Conservation (phyloP, 75 land plant species). For the Cupressus sempervirens region DNA sequence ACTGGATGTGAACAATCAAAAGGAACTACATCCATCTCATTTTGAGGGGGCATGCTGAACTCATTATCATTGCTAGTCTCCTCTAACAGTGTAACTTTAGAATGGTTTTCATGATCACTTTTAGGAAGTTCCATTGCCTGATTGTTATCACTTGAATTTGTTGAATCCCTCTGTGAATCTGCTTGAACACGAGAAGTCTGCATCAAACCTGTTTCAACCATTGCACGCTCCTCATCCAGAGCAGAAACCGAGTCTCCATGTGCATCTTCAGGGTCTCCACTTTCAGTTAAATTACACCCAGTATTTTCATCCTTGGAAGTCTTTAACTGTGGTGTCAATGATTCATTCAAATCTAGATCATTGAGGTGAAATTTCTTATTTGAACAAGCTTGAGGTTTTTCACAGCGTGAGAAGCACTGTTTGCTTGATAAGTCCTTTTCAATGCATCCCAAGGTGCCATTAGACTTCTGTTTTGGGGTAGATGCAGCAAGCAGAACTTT, state of each 20-base stretch:
- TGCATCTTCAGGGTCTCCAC: slow-evolving; percentile 12
- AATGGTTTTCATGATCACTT: slow-evolving; percentile 21
- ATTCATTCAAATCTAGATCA: slow-evolving; percentile 9
- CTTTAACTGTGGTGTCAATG: slow-evolving; percentile 15
- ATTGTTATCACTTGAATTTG: slow-evolving; percentile 27
- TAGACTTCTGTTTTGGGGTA: slow-evolving; percentile 8
- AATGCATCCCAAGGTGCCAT: slow-evolving; percentile 6
- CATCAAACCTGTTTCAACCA: background rate
- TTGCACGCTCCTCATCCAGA: slow-evolving; percentile 29
- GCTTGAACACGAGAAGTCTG: slow-evolving; percentile 10
- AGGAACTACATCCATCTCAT: slow-evolving; percentile 27
- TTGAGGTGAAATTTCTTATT: slow-evolving; percentile 18
- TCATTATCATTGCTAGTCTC: slow-evolving; percentile 26
- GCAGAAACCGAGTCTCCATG: slow-evolving; percentile 29
- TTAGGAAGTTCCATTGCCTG: slow-evolving; percentile 11
- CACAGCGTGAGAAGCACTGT: background rate
- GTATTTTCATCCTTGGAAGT: slow-evolving; percentile 1
- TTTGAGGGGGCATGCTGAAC: slow-evolving; percentile 13
- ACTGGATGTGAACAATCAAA: slow-evolving; percentile 19
- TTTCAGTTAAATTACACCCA: background rate
- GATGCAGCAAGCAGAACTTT: slow-evolving; percentile 15
- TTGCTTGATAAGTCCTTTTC: background rate
- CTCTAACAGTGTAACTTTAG: slow-evolving; percentile 16
- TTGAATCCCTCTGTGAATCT: slow-evolving; percentile 28
- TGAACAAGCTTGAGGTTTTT: slow-evolving; percentile 8